A percentile compares a stretch with the other conserved stretches of the same genome.
Evolutionary conservation across 1,284 basidiomycete genomes (phyloP).

Genomic region (Bondarzewia mesenterica): DNA sequence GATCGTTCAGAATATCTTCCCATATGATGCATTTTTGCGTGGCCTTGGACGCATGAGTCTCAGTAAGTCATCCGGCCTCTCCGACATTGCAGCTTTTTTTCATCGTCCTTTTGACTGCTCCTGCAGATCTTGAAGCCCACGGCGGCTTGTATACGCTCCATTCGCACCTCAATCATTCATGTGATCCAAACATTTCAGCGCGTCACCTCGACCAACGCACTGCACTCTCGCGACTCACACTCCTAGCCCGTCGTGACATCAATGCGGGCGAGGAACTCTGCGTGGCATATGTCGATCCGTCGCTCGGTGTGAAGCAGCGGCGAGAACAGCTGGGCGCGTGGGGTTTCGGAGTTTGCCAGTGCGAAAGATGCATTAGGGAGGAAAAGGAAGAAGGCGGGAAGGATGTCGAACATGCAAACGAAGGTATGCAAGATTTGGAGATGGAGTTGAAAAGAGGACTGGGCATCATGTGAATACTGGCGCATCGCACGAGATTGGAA

Average conservation of each 20-base stretch:
- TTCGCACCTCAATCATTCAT: slow-evolving; percentile 83
- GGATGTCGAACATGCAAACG: slow-evolving; percentile 17
- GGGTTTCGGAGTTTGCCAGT: slow-evolving; percentile 70
- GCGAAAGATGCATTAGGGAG: slow-evolving; percentile 52
- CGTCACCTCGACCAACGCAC: slow-evolving; percentile 60
- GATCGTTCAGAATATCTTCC: slow-evolving; percentile 55
- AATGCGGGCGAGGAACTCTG: slow-evolving; percentile 66
- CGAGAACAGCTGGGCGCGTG: slow-evolving; percentile 56
- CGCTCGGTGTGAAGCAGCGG: slow-evolving; percentile 42
- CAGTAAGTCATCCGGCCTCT: slow-evolving; percentile 38
- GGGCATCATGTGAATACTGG: slow-evolving; percentile 26
- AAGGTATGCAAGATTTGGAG: slow-evolving; percentile 30
- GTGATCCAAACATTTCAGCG: slow-evolving; percentile 70
- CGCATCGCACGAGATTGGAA: too few relatives aligned
- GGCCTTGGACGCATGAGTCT: slow-evolving; percentile 79
- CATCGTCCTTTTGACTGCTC: not conserved
- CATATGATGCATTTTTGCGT: slow-evolving; percentile 64
- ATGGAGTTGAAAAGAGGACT: slow-evolving; percentile 42
- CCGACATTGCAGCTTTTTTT: slow-evolving; percentile 5
- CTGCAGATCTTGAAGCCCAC: slow-evolving; percentile 72
- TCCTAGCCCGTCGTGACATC: slow-evolving; percentile 64
- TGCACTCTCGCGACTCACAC: slow-evolving; percentile 58
- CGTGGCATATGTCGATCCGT: slow-evolving; percentile 75
- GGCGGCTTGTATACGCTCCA: slow-evolving; percentile 84
- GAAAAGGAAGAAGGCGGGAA: slow-evolving; percentile 28